A percentile compares a stretch with the other conserved stretches of the same genome.
Conservation (phyloP, 306 rosid genomes). For the Glycine tomentella region DNA sequence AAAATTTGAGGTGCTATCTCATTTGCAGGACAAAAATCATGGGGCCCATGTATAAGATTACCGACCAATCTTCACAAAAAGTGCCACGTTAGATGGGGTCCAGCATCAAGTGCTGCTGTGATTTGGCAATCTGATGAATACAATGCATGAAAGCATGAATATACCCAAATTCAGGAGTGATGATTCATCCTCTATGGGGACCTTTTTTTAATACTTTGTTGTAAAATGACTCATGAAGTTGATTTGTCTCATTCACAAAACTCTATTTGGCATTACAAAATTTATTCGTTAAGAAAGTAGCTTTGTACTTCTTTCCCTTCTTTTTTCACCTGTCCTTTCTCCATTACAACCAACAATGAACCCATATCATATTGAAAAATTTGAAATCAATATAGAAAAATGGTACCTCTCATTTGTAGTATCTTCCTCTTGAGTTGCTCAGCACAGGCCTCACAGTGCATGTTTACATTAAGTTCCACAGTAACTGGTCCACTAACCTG, state of each 20-base stretch:
- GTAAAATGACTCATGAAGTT: conserved; percentile 24
- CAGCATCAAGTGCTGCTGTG: conserved; percentile 45
- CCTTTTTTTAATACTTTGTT: conserved; percentile 11
- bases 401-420: conserved; percentile 90
- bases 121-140: conserved; percentile 44
- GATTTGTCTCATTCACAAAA: conserved; percentile 42
- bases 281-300: conserved; percentile 42
- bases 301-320: conserved; percentile 21
- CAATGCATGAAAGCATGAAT: conserved; percentile 31
- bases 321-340: conserved; percentile 25
- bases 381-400: conserved; percentile 27
- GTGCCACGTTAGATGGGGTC: conserved; percentile 43
- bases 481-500: conserved; percentile 76
- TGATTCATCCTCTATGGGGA: conserved; percentile 40
- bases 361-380: conserved; percentile 10
- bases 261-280: conserved; percentile 23
- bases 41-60: conserved; percentile 41
- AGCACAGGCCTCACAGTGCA: conserved; percentile 99
- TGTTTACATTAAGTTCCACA: conserved; percentile 88
- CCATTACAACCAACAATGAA: conserved; percentile 36
- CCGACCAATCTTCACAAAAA: conserved; percentile 25
- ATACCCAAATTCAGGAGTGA: conserved; percentile 35
- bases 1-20: conserved; percentile 38
- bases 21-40: neutral
- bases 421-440: conserved; percentile 87